These are phyloP conservation scores for Helicostylum pulchrum DNA, from an alignment of 192 early-diverging fungal genomes.

Conservation along the genomic window DNA sequence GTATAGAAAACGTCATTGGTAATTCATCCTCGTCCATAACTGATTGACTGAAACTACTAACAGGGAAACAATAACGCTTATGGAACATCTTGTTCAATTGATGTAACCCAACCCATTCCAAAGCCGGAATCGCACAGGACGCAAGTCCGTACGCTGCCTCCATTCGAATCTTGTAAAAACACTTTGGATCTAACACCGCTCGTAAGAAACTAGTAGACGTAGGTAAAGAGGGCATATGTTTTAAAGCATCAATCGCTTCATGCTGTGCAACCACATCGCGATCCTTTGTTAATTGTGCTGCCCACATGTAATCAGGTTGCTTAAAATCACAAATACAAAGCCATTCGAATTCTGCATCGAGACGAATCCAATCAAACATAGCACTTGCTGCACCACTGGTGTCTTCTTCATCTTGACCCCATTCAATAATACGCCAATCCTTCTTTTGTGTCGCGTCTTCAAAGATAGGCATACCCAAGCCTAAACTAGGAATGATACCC, in stretches of 20 bases:
- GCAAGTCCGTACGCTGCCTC: slow-evolving; percentile 74
- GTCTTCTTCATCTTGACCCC: slow-evolving; percentile 78
- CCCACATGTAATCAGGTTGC: slow-evolving; percentile 96
- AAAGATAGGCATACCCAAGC: slow-evolving; percentile 45
- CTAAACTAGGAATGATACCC: slow-evolving; percentile 43
- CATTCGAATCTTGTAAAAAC: slow-evolving; percentile 86
- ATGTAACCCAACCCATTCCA: slow-evolving; percentile 66
- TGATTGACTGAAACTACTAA: slow-evolving; percentile 5
- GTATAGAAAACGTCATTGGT: slow-evolving; percentile 52
- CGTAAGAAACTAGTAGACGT: slow-evolving; percentile 74
- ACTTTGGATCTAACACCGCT: slow-evolving; percentile 71
- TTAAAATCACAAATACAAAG: slow-evolving; percentile 80
- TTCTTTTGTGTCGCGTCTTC: slow-evolving; percentile 61
- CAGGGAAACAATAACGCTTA: slow-evolving; percentile 66
- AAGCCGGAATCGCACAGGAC: slow-evolving; percentile 50
- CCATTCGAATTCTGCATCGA: slow-evolving; percentile 96
- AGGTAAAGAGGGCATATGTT: slow-evolving; percentile 56
- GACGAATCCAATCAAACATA: slow-evolving; percentile 94
- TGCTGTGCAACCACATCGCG: slow-evolving; percentile 89
- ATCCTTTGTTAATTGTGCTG: slow-evolving; percentile 84
- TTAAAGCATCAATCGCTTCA: slow-evolving; percentile 74
- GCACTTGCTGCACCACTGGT: slow-evolving; percentile 50
- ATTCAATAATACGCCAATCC: slow-evolving; percentile 72
- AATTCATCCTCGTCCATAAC: slow-evolving; percentile 30
- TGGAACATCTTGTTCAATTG: slow-evolving; percentile 75